Base-by-base conservation (phyloP, 176 grass and related monocot species). In the Bothriochloa decipiens region DNA sequence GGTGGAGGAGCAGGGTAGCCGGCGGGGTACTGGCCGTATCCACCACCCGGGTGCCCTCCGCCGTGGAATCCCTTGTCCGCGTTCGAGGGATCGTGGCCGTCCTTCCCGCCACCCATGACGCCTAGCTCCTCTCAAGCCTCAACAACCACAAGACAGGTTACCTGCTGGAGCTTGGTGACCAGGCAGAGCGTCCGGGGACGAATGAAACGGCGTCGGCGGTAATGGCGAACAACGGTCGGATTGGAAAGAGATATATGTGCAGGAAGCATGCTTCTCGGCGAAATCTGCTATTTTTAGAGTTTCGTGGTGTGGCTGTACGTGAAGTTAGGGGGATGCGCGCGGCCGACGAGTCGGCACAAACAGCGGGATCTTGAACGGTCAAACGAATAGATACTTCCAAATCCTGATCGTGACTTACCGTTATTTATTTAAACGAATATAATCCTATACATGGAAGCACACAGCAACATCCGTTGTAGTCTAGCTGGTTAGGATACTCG, bases 401-500 rank as follows among this genome's bases (percentile, higher is more conserved):
- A n/a, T n/a, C n/a, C n/a, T n/a, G n/a, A n/a, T n/a, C n/a, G n/a
- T n/a, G n/a, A n/a, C n/a, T n/a, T n/a, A n/a, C n/a, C n/a, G n/a
- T n/a, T n/a, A n/a, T n/a, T n/a, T n/a, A n/a, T n/a, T n/a, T n/a
- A n/a, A n/a, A n/a, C n/a, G n/a, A n/a, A 39, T 39, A 39, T 39
- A 39, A 6, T 0, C 0, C 6, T 39, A 39, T 5, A 36, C 4
- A 6, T 39, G 5, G 37, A 3, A 39, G 0, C 50, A 6, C 7
- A 0, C 2, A 22, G 3, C 52, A 57, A 57, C 20, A n/a, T 58
- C 91, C 89, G 95, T 93, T 89, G 89, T 97, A 91, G 95, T 95
- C 88, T 95, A 95, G 91, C 71, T 97, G 92, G 92, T 95, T 88
- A 95, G 92, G 92, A 95, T 97, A 93, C 87, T 97, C 91, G 91